Evolutionary conservation across 192 early-diverging fungal species (phyloP), one percentile per base, ranked within the genome.

Genomic region (Chytriomyces hyalinus): DNA sequence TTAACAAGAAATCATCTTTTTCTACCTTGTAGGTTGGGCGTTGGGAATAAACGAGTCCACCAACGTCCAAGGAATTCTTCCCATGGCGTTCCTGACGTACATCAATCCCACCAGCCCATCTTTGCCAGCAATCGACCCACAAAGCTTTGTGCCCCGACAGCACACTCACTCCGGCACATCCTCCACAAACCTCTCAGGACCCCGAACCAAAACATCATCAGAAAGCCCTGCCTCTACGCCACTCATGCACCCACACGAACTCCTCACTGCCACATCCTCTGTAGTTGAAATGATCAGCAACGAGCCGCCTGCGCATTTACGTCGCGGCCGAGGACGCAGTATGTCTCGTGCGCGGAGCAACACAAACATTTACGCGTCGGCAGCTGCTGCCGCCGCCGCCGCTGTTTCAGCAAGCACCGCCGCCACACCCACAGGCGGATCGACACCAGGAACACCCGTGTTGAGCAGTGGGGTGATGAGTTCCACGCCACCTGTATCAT

Each of bases 31-130:
- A 73, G 71, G 68, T 22, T 70, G 68, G 71, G 71, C 71, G 26
- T 44, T 75, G 6, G 73, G 73, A 17, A 22, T 75, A 44, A 75
- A 75, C 49, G 51, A 75, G 48, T 62, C 57, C 6, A 75, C 73
- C 13, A 65, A 75, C 48, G 48, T 75, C 11, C 73, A 75, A 51
- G 73, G 73, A 10, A 75, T 75, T 13, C 49, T 75, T 7, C 73
- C 73, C 2, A 75, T 75, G 73, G 73, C 73, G 63, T 75, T 75
- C 48, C 46, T 75, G 10, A 75, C 73, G n/a, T 75, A 57, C 49
- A 75, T 75, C 61, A 75, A 75, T 50, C 73, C 73, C 15, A 53
- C 63, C 1, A 49, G n/a, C 24, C 73, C 73, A 11, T 62, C 60
- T 20, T 47, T 47, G 36, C 73, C 73, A 10, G 63, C 73, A 4